Evolutionary conservation across 2,329 filamentous ascomycete genomes (phyloP).

Genomic region (Salinomyces thailandicus): DNA sequence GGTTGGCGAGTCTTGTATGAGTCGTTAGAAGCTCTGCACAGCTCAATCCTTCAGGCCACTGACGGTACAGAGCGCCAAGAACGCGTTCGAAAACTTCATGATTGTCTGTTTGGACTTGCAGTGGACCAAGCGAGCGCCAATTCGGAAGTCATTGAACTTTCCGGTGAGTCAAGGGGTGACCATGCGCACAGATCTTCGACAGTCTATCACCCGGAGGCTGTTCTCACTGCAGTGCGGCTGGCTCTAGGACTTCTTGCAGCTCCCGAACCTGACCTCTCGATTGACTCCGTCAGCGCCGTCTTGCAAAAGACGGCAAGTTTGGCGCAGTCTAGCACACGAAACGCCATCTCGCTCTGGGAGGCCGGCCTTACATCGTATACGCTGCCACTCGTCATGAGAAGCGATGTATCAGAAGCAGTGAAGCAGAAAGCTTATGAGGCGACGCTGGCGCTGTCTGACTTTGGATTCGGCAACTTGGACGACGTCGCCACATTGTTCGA

Average conservation of each 20-base stretch:
- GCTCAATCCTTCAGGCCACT: background rate
- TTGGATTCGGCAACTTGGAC: constrained; percentile 70
- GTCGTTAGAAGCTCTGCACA: constrained; percentile 49
- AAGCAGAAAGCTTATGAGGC: constrained; percentile 7
- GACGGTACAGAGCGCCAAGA: background rate
- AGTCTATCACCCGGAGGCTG: background rate
- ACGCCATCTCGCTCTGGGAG: constrained; percentile 17
- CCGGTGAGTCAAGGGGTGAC: too few relatives aligned
- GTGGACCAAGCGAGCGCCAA: background rate
- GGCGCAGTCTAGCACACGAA: constrained; percentile 10
- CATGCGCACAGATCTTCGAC: too few relatives aligned
- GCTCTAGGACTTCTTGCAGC: background rate
- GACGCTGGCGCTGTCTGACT: constrained; percentile 52
- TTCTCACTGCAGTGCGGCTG: background rate
- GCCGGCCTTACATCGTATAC: constrained; percentile 10
- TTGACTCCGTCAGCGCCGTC: background rate
- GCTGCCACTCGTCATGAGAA: constrained; percentile 1
- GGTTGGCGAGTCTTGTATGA: constrained; percentile 70
- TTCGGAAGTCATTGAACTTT: background rate
- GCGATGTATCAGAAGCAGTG: constrained; percentile 2
- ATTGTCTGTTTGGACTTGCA: background rate
- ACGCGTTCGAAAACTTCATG: background rate
- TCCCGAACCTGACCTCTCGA: background rate
- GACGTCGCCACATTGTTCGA: constrained; percentile 69
- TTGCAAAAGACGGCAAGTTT: background rate